These are phyloP conservation scores for Prosopis cineraria DNA, from an alignment of 306 rosid genomes.

Conservation along the genomic window DNA sequence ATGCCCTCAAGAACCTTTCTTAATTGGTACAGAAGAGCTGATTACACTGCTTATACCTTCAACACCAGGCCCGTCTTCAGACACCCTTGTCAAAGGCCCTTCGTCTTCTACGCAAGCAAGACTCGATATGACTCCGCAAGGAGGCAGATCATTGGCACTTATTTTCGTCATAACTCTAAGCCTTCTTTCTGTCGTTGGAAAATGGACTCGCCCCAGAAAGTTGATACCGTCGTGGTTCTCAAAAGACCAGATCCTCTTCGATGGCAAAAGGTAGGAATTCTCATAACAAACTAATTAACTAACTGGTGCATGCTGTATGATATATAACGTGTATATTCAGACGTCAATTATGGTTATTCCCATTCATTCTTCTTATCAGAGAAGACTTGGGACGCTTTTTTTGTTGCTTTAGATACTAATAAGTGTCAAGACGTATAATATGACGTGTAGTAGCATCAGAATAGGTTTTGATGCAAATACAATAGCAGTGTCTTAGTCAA, in stretches of 20 bases:
- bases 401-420: too few relatives aligned
- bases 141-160: constrained; percentile 49
- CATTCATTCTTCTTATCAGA: too few relatives aligned
- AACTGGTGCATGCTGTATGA: neutral
- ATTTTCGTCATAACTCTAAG: constrained; percentile 37
- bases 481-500: too few relatives aligned
- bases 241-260: constrained; percentile 80
- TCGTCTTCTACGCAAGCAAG: constrained; percentile 51
- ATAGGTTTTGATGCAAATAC: too few relatives aligned
- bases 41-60: constrained; percentile 82
- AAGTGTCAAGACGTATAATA: too few relatives aligned
- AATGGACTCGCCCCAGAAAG: constrained; percentile 58
- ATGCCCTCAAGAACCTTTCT: constrained; percentile 78
- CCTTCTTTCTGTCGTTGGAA: constrained; percentile 65
- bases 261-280: constrained; percentile 69
- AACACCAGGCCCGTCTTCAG: constrained; percentile 87
- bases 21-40: constrained; percentile 79
- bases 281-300: neutral
- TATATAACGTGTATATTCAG: too few relatives aligned
- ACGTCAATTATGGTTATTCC: neutral
- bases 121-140: constrained; percentile 46
- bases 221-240: constrained; percentile 55
- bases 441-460: too few relatives aligned
- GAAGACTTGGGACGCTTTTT: too few relatives aligned
- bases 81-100: constrained; percentile 85